Base-by-base conservation (phyloP, 1,284 basidiomycete species). In the Malassezia japonica region DNA sequence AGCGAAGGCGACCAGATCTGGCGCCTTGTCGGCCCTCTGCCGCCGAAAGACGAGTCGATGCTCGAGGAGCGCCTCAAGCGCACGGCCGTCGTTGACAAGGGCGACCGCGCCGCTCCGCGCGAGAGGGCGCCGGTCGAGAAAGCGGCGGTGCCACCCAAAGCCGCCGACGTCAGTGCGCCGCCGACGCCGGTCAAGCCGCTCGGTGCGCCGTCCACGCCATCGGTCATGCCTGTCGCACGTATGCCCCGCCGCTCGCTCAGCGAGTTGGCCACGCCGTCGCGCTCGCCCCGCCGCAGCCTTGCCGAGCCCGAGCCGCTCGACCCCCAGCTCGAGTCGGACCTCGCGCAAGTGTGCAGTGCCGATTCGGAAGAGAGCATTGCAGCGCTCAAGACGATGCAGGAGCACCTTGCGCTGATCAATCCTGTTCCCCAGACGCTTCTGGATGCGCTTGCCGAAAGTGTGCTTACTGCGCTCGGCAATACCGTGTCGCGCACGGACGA, bases 301-400 rank as follows among this genome's bases (percentile, higher is more conserved):
- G 23, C n/a, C n/a, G 4, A 4, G 25, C 25, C 18, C 32, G 20
- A 5, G 13, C 12, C 9, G 28, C 57, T 60, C n/a, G 59, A 58
- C 32, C 55, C 55, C 15, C 48, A 46, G 4, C 42, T 68, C 3
- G 62, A 64, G n/a, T 63, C 64, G 28, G 55, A 61, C 13, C 61
- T 72, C 55, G 59, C 56, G 32, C 60, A 59, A 31, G 86, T 89
- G 45, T 77, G 87, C 48, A 88, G 85, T 71, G 86, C 82, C 59
- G 87, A 94, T 75, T 79, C 87, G 0, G 77, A 81, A 24, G 80
- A 84, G 39, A 87, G 87, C 63, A 88, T 95, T n/a, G 86, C 92
- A 50, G 88, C 88, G 0, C 78, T 98, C 64, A 98, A 98, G 77
- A 84, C 38, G 4, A 27, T 43, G n/a, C 50, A 53, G 32, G 43